Evolutionary conservation across 768 basidiomycete genomes (phyloP).

Genomic region (Hypholoma sublateritium): DNA sequence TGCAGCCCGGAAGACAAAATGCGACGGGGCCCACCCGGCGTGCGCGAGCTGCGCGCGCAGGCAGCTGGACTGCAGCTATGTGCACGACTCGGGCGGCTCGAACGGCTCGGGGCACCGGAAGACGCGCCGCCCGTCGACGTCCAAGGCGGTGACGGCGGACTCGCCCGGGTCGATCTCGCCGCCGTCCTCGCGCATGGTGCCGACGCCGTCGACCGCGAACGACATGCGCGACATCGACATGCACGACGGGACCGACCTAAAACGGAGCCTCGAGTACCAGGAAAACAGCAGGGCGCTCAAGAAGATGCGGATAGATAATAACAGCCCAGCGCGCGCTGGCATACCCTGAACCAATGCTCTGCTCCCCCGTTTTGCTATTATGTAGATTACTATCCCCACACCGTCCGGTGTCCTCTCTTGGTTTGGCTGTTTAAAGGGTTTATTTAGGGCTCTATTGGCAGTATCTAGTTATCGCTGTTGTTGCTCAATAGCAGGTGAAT

Average conservation of each 20-base stretch:
- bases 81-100: conserved; percentile 52
- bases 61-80: conserved; percentile 76
- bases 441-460: conserved; percentile 25
- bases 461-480: conserved; percentile 20
- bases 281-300: conserved; percentile 56
- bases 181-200: conserved; percentile 55
- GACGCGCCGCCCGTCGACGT: conserved; percentile 54
- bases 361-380: conserved; percentile 17
- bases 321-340: conserved; percentile 38
- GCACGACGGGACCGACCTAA: conserved; percentile 55
- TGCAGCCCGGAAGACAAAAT: conserved; percentile 84
- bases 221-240: conserved; percentile 38
- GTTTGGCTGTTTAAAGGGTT: conserved; percentile 25
- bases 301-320: conserved; percentile 68
- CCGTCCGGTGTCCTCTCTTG: conserved; percentile 27
- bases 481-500: conserved; percentile 20
- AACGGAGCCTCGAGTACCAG: conserved; percentile 56
- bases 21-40: conserved; percentile 83
- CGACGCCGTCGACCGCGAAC: conserved; percentile 44
- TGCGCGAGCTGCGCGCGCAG: conserved; percentile 83
- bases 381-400: conserved; percentile 34
- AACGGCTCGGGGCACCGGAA: conserved; percentile 43
- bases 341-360: conserved; percentile 50
- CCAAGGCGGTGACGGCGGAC: conserved; percentile 38
- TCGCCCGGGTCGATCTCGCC: conserved; percentile 52